These are phyloP conservation scores for Phytophthora ramorum DNA, from an alignment of 352 stramenopile species.

Conservation along the genomic window DNA sequence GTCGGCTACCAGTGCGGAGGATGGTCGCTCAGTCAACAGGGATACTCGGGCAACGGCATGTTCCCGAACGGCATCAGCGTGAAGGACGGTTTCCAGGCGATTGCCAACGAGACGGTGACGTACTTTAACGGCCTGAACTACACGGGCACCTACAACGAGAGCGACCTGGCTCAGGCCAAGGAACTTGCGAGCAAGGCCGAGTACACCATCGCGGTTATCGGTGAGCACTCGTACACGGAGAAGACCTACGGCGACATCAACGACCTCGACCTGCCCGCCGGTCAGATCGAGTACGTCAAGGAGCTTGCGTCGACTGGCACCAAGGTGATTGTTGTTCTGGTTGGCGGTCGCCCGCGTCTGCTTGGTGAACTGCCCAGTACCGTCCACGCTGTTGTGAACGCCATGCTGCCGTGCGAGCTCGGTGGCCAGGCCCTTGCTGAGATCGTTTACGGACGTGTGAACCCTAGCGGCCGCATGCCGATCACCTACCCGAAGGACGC, in stretches of 20 bases:
- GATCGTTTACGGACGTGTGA: conserved; percentile 81
- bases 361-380: conserved; percentile 53
- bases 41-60: conserved; percentile 68
- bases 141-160: conserved; percentile 53
- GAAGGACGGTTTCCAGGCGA: conserved; percentile 55
- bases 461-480: conserved; percentile 82
- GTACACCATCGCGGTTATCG: conserved; percentile 81
- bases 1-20: conserved; percentile 74
- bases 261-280: conserved; percentile 63
- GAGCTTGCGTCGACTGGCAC: conserved; percentile 64
- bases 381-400: conserved; percentile 81
- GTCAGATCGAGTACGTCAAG: conserved; percentile 79
- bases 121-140: conserved; percentile 68
- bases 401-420: conserved; percentile 73
- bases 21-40: conserved; percentile 87
- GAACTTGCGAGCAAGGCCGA: conserved; percentile 46
- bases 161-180: conserved; percentile 64
- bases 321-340: conserved; percentile 80
- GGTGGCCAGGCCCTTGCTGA: conserved; percentile 86
- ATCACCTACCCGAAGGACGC: conserved; percentile 84
- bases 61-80: conserved; percentile 67
- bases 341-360: conserved; percentile 79
- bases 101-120: conserved; percentile 35
- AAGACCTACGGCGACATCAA: conserved; percentile 85
- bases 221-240: conserved; percentile 81